Evolutionary conservation across 1,284 basidiomycete genomes (phyloP).

Genomic region (Ustilago loliicola): DNA sequence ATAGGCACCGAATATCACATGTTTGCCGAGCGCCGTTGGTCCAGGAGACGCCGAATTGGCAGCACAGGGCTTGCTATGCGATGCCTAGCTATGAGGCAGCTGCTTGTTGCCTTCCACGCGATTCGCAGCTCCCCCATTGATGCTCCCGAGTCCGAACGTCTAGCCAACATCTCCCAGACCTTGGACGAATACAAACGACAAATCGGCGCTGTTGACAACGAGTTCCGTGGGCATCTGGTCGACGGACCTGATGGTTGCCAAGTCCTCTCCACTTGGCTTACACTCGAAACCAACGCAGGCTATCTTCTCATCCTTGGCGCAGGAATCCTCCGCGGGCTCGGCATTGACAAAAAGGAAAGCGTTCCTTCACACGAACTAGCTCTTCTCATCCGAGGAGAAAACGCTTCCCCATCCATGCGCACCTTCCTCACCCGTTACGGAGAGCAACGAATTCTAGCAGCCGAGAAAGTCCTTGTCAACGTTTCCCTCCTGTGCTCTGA

Average conservation of each 20-base stretch:
- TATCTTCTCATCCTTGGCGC: constrained; percentile 34
- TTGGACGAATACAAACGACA: constrained; percentile 24
- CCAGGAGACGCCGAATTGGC: constrained; percentile 25
- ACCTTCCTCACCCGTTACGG: constrained; percentile 31
- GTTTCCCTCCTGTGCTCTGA: constrained; percentile 27
- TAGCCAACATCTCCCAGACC: constrained; percentile 11
- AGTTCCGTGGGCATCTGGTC: constrained; percentile 16
- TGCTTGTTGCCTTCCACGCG: constrained; percentile 29
- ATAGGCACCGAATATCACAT: constrained; percentile 17
- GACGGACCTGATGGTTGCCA: constrained; percentile 5
- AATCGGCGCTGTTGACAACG: constrained; percentile 12
- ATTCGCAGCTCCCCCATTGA: constrained; percentile 22
- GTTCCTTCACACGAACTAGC: constrained; percentile 22
- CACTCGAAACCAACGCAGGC: constrained; percentile 33
- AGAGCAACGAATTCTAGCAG: constrained; percentile 35
- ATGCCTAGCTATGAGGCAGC: constrained; percentile 26
- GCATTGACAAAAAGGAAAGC: constrained; percentile 42
- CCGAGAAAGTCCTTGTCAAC: constrained; percentile 40
- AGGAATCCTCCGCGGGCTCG: constrained; percentile 31
- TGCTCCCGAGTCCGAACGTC: constrained; percentile 24
- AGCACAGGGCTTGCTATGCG: constrained; percentile 43
- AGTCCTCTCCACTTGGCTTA: constrained; percentile 28
- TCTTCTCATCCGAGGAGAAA: constrained; percentile 33
- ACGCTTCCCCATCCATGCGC: constrained; percentile 26
- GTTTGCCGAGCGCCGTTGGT: constrained; percentile 32